These are phyloP conservation scores for Sphagnum magellanicum DNA, from an alignment of 228 moss, liverwort and hornwort species.

Conservation along the genomic window DNA sequence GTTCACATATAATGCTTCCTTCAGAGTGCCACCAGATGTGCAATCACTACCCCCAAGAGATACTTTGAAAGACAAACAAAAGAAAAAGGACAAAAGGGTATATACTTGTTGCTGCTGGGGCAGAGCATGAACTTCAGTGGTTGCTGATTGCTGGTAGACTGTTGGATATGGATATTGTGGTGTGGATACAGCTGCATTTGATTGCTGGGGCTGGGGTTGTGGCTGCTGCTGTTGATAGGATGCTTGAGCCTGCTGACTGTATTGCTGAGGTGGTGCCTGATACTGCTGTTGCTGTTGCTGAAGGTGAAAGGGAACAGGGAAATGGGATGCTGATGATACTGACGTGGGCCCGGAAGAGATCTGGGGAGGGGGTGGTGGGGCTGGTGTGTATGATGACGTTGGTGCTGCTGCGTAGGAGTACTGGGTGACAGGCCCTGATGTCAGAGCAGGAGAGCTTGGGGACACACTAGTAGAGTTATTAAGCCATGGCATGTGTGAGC, in stretches of 20 bases:
- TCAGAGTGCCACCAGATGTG: too few species aligned
- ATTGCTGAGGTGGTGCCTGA: conserved; percentile 70
- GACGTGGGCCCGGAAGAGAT: conserved; percentile 19
- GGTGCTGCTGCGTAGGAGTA: conserved; percentile 56
- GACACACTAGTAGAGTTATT: conserved; percentile 8
- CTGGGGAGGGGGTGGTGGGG: conserved; percentile 30
- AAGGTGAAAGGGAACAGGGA: conserved; percentile 92
- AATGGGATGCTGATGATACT: conserved; percentile 55
- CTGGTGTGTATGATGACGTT: conserved; percentile 19
- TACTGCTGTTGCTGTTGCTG: conserved; percentile 66
- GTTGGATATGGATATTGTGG: conserved; percentile 64
- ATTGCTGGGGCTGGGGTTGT: conserved; percentile 29
- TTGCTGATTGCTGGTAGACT: conserved; percentile 59
- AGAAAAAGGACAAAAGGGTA: background rate
- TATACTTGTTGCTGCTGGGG: conserved; percentile 96
- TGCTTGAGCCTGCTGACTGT: conserved; percentile 31
- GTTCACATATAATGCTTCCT: too few species aligned
- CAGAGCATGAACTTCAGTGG: conserved; percentile 63
- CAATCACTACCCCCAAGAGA: too few species aligned
- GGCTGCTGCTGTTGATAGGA: conserved; percentile 60
- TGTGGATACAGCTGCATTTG: conserved; percentile 21
- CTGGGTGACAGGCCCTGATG: conserved; percentile 44
- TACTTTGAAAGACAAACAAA: background rate
- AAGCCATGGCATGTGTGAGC: conserved; percentile 26
- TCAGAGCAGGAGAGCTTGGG: conserved; percentile 16